A percentile compares a stretch with the other conserved stretches of the same genome.
phyloP scores from a whole-genome alignment of 345 rosid genomes.

The Arabidopsis arenosa region DNA sequence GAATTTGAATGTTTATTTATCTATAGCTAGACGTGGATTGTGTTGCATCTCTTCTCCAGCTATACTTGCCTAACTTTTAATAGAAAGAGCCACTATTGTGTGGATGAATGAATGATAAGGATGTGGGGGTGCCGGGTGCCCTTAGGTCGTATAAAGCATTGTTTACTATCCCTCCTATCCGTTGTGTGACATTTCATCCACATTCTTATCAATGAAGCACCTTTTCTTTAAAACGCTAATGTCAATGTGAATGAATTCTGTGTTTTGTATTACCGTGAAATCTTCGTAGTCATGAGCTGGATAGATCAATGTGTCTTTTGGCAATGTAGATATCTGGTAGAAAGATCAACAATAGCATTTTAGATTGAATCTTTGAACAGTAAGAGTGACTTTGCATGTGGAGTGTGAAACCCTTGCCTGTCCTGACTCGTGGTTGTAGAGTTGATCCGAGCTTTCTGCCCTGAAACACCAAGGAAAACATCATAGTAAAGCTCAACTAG shows the following conservation, averaged over 20 bases:
- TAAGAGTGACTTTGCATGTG: not conserved
- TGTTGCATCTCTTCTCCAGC: conserved; percentile 51
- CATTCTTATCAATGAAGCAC: too few species aligned
- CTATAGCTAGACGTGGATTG: conserved; percentile 79
- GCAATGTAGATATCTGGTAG: conserved; percentile 52
- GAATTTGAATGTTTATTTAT: conserved; percentile 73
- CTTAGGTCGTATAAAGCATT: too few species aligned
- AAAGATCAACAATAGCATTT: conserved; percentile 29
- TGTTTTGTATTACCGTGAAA: conserved; percentile 59
- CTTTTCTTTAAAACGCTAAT: too few species aligned
- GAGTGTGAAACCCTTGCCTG: not conserved
- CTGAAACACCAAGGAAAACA: conserved; percentile 45
- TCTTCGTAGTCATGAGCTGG: conserved; percentile 92
- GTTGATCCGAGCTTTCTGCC: conserved; percentile 83
- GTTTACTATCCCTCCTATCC: too few species aligned
- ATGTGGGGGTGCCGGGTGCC: too few species aligned
- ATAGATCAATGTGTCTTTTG: conserved; percentile 73
- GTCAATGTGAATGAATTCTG: too few species aligned
- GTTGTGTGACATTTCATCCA: too few species aligned
- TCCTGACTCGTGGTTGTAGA: conserved; percentile 70
- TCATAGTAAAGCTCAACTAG: not conserved
- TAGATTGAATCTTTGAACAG: not conserved
- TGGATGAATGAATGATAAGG: too few species aligned
- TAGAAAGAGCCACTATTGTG: conserved; percentile 3
- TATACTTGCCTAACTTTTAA: not conserved